Percentiles rank a stretch among this genome's conserved stretches.
These are phyloP conservation scores for Pythium myriotylum DNA, from an alignment of 352 stramenopile species.

Conservation along the genomic window DNA sequence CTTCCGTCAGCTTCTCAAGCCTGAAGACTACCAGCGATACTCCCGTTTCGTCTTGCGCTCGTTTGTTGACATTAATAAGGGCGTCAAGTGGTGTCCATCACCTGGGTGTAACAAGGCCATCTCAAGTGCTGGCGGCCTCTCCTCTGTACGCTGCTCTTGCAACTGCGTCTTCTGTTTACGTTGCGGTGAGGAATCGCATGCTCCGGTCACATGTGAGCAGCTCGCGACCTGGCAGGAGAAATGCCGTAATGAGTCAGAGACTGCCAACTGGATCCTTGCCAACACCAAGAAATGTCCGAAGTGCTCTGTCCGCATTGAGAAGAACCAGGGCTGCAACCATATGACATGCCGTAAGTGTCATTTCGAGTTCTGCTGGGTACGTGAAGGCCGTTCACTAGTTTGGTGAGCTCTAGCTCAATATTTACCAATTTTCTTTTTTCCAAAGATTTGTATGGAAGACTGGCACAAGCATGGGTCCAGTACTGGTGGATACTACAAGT, in stretches of 20 bases:
- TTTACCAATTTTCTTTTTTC: not conserved
- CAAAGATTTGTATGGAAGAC: conserved; percentile 92
- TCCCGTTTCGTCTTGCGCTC: conserved; percentile 92
- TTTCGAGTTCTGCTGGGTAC: conserved; percentile 98
- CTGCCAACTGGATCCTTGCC: conserved; percentile 99
- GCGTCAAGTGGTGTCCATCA: conserved; percentile 97
- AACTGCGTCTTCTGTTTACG: conserved; percentile 89
- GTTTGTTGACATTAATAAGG: conserved; percentile 98
- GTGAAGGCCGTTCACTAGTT: conserved; percentile 11
- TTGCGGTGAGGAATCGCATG: conserved; percentile 97
- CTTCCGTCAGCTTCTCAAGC: conserved; percentile 68
- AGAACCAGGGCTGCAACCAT: conserved; percentile 99
- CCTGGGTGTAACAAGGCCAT: conserved; percentile 96
- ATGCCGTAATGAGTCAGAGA: conserved; percentile 98
- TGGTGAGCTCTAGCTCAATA: no score
- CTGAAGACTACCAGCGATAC: conserved; percentile 88
- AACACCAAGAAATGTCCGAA: conserved; percentile 99
- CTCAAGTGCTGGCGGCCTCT: conserved; percentile 77
- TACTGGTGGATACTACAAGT: conserved; percentile 99
- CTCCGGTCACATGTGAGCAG: conserved; percentile 92
- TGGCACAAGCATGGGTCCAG: conserved; percentile 96
- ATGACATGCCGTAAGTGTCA: conserved; percentile 95
- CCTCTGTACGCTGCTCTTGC: conserved; percentile 81
- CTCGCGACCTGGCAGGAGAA: conserved; percentile 96
- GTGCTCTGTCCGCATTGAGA: conserved; percentile 98